Evolutionary conservation across 1,284 basidiomycete species (phyloP), one percentile per base, ranked within the genome.

Genomic region (Marasmius oreades): DNA sequence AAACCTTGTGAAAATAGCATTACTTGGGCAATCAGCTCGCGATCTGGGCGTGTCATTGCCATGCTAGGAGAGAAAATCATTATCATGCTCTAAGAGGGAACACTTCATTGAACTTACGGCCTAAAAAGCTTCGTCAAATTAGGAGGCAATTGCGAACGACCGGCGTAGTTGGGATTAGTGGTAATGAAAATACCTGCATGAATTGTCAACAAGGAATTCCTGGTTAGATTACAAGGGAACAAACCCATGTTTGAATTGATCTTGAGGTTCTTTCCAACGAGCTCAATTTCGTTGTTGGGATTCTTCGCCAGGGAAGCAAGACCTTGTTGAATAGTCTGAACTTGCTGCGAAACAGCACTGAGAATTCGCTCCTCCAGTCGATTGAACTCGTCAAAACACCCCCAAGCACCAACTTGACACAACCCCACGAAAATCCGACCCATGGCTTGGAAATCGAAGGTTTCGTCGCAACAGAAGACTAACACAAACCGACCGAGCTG

Each of bases 381-480:
- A 72, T 99, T 99, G 77, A 96, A 96, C 73, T 96, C 93, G 70
- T 98, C 95, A 73, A 98, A 98, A 70, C 95, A 98, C 24, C 95
- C 95, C 95, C 98, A 99, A 0, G 97, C 97, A 37, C 97, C 98
- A 37, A 99, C 97, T 76, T 98, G 94, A 75, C 96, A 99, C 18
- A 99, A 83, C 61, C 97, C 97, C 64, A 99, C 88, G 70, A 99
- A 98, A 67, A 99, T 98, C 65, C 97, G 92, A 61, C 96, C 96
- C 97, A 99, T 99, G 1, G 97, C 97, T 69, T 98, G 95, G 80
- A 98, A 98, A 74, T 99, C 98, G 72, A 99, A 99, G 0, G 93
- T 98, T 72, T 99, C 96, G 73, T 99, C 97, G 69, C 97, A 99
- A 70, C 97, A 99, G 78, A 99, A 99, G 31, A 99, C 97, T 50